Conservation (phyloP, 352 stramenopile species). For the Phytophthora colocasiae region DNA sequence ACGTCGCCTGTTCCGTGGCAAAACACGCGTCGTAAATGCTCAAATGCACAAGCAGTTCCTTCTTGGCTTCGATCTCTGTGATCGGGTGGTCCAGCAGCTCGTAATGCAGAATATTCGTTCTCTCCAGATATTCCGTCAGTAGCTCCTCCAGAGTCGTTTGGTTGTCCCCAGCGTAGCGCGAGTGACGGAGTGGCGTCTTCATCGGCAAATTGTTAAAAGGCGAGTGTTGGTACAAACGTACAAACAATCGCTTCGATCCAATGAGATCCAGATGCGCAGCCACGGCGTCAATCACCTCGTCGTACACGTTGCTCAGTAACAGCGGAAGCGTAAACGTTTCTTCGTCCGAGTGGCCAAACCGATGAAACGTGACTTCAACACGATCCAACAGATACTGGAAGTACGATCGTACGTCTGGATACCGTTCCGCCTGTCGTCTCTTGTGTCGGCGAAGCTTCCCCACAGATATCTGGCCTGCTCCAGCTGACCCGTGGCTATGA, state of each 20-base stretch:
- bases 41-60: slow-evolving; percentile 75
- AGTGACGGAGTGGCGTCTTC: slow-evolving; percentile 72
- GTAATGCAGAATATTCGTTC: slow-evolving; percentile 75
- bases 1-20: slow-evolving; percentile 41
- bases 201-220: slow-evolving; percentile 68
- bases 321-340: slow-evolving; percentile 58
- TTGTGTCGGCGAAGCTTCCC: slow-evolving; percentile 9
- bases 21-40: slow-evolving; percentile 85
- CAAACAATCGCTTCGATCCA: slow-evolving; percentile 51
- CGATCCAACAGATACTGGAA: slow-evolving; percentile 87
- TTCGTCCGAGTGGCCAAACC: slow-evolving; percentile 56
- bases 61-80: slow-evolving; percentile 88
- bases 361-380: slow-evolving; percentile 75
- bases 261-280: slow-evolving; percentile 49
- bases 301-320: slow-evolving; percentile 76
- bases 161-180: slow-evolving; percentile 60
- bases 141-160: slow-evolving; percentile 77
- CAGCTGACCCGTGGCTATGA: slow-evolving; percentile 30
- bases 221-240: slow-evolving; percentile 88
- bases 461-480: slow-evolving; percentile 6
- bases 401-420: slow-evolving; percentile 79
- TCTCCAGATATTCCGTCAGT: slow-evolving; percentile 76
- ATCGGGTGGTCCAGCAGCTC: slow-evolving; percentile 79
- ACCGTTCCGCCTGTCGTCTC: slow-evolving; percentile 42
- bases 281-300: slow-evolving; percentile 76